Conservation (phyloP, 2,329 filamentous ascomycete genomes). For the Didymella segeticola region DNA sequence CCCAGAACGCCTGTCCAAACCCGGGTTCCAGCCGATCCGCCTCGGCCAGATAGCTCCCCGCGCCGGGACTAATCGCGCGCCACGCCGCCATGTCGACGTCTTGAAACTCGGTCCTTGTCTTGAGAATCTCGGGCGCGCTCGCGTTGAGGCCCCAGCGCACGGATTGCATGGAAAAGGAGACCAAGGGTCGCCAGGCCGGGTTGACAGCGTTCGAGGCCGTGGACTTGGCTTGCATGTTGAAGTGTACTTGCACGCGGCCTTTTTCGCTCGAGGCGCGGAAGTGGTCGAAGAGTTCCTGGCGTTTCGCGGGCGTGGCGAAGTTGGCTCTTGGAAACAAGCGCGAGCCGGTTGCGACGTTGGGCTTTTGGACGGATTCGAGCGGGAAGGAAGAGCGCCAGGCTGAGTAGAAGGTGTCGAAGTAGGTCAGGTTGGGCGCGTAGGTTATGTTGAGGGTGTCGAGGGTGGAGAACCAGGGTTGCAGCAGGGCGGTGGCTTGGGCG, state of each 20-base stretch:
- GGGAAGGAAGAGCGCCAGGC: conserved; percentile 46
- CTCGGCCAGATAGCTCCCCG: conserved; percentile 39
- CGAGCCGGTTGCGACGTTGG: conserved; percentile 43
- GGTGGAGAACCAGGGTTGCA: conserved; percentile 43
- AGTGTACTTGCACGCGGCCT: conserved; percentile 44
- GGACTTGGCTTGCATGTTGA: conserved; percentile 43
- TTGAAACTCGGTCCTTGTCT: conserved; percentile 20
- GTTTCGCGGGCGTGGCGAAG: conserved; percentile 41
- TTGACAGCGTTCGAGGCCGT: conserved; percentile 35
- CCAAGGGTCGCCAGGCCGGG: conserved; percentile 31
- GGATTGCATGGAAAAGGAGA: conserved; percentile 34
- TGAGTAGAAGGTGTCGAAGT: conserved; percentile 42
- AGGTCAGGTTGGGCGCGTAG: conserved; percentile 44
- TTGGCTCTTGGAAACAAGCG: conserved; percentile 44
- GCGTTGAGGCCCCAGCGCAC: conserved; percentile 24
- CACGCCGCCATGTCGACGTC: conserved; percentile 26
- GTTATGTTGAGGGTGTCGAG: conserved; percentile 38
- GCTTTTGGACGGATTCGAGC: conserved; percentile 43
- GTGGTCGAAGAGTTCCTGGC: conserved; percentile 38
- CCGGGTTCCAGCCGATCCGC: conserved; percentile 33
- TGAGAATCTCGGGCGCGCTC: conserved; percentile 24
- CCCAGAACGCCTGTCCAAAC: conserved; percentile 40
- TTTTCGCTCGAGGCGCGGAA: conserved; percentile 44
- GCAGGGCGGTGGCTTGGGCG: conserved; percentile 36
- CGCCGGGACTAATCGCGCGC: conserved; percentile 30